Evolutionary conservation across 2,329 filamentous ascomycete genomes (phyloP), one percentile per base, ranked within the genome.

Genomic region (Fonsecaea pedrosoi): DNA sequence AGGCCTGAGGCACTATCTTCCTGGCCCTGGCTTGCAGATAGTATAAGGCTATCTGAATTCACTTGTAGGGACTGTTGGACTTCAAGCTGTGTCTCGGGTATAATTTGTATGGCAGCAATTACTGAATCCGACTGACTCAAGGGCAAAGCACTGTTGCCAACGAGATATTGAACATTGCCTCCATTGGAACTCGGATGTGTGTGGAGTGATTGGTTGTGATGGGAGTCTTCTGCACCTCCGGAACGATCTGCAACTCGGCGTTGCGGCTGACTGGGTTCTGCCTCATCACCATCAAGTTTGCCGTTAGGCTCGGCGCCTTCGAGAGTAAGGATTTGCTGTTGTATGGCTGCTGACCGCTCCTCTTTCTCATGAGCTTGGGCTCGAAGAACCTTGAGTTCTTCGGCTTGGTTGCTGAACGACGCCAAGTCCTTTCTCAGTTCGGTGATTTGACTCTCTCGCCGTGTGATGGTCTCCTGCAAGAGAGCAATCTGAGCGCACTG

Each of bases 81-180:
- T 54, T 65, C 63, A 4, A 53, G 30, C 45, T 70, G 69, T n/a
- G 69, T 69, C 25, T 70, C 69, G 12, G 64, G 56, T 13, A 70
- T 45, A 18, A 66, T 10, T 18, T 12, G 3, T 13, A 50, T 30
- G 25, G 21, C 21, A 50, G 18, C 9, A 50, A 9, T 30, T 9
- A 13, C 12, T 8, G 21, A 8, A 30, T 30, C 12, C 12, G 45
- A 8, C 45, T 18, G 21, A 50, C 21, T 50, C 12, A 15, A 53
- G 35, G 6, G 13, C 32, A 38, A 61, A 25, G 35, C 15, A 25
- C 40, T 35, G 12, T 8, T 18, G 15, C 7, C 9, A 18, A 9
- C 32, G 45, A 12, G 34, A 21, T 21, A 9, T 53, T 35, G 9
- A n/a, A 13, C 35, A 12, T 54, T 15, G 32, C 30, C 25, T 18